These are phyloP conservation scores for Jackrogersella minutella DNA, from an alignment of 495 filamentous ascomycete genomes.

Conservation along the genomic window DNA sequence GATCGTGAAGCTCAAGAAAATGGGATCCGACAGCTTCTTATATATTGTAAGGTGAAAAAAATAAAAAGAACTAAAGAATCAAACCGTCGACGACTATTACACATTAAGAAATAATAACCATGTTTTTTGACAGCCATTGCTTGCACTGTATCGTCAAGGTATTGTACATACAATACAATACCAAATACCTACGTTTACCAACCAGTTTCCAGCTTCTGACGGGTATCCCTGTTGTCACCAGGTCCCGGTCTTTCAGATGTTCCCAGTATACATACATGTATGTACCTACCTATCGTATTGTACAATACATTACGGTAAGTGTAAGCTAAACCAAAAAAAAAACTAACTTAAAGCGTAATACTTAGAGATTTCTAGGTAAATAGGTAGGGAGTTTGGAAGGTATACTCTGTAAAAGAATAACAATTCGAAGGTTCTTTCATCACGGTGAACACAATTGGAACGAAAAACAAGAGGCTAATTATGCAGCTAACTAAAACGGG, in stretches of 20 bases:
- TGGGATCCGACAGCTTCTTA: constrained; percentile 29
- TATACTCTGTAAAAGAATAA: constrained; percentile 15
- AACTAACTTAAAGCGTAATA: background rate
- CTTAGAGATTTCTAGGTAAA: background rate
- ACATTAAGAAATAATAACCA: constrained; percentile 26
- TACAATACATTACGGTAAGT: constrained; percentile 27
- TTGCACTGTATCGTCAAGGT: constrained; percentile 4
- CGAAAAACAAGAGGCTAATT: constrained; percentile 34
- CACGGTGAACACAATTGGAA: constrained; percentile 45
- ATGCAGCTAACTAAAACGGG: constrained; percentile 45
- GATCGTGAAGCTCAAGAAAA: constrained; percentile 36
- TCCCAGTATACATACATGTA: background rate
- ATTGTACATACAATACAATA: no score
- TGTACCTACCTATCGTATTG: no score
- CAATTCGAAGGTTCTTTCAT: constrained; percentile 40
- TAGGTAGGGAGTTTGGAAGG: background rate
- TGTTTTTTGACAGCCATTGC: constrained; percentile 8
- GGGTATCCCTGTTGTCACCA: constrained; percentile 27
- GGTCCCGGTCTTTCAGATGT: constrained; percentile 1
- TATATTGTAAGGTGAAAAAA: constrained; percentile 33
- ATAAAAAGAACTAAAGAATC: constrained; percentile 4
- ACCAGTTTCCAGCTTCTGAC: constrained; percentile 14
- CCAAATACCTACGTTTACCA: background rate
- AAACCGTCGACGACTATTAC: constrained; percentile 35
- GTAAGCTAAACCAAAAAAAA: background rate